Evolutionary conservation across 2,329 filamentous ascomycete species (phyloP), one percentile per base, ranked within the genome.

Genomic region (Exophiala xenobiotica): DNA sequence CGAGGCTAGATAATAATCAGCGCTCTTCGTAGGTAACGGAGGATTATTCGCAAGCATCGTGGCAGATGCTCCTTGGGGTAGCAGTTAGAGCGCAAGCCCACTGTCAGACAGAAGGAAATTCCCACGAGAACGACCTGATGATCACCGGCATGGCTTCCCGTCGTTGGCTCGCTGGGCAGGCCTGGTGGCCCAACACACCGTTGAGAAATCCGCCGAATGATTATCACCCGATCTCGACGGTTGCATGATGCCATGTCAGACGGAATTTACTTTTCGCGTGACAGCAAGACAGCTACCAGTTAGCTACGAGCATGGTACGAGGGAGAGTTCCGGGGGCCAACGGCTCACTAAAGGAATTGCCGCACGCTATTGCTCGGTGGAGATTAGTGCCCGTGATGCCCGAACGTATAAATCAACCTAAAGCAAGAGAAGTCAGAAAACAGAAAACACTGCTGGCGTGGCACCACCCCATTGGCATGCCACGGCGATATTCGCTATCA

Each of bases 391-490:
- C 19, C 19, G 38, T 40, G 23, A 20, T 40, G 18, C 18, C 19
- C 19, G 38, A 40, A 40, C 12, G 38, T 20, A 3, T 40, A 40
- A 40, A 23, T 23, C 38, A 40, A 40, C 38, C 37, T 22, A 40
- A 24, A 7, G 38, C 37, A 39, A n/a, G 14, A 20, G 16, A 39
- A n/a, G n/a, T n/a, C n/a, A n/a, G n/a, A n/a, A n/a, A n/a, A n/a
- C n/a, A n/a, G n/a, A n/a, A n/a, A n/a, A n/a, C n/a, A n/a, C n/a
- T n/a, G n/a, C n/a, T n/a, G n/a, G 22, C 48, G 54, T 57, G 54
- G 54, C 54, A 51, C 41, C 46, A 54, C 45, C 29, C 44, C 29
- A 54, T 54, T 57, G 51, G 50, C 26, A 57, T 48, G 33, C 38
- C 40, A 42, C 20, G 5, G 16, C 18, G 14, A 31, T 31, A 39